Base-by-base conservation (phyloP, 1,139 yeast genomes). In the Yamadazyma diospyri region DNA sequence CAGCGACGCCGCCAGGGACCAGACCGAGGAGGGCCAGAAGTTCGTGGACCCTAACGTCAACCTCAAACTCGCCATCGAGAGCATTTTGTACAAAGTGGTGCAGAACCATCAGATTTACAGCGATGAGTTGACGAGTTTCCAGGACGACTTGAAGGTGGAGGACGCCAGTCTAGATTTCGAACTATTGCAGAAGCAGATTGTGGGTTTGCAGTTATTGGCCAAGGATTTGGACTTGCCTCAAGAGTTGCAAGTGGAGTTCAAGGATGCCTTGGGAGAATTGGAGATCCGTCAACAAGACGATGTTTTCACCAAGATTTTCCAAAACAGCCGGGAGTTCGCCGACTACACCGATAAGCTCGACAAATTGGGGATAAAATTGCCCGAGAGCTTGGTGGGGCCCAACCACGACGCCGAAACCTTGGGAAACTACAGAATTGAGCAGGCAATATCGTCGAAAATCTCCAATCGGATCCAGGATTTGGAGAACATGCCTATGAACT, bases 221-320 rank as follows among this genome's bases (percentile, higher is more conserved):
- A 81, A 76, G 43, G 94, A 88, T 53, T 51, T 86, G 43, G 94
- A 85, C 49, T 57, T 94, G 30, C 94, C 97, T 7, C 64, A 65
- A 38, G 39, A 59, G 38, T 49, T 69, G 39, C 63, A 71, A 46
- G 18, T 43, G 26, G 50, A 54, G 6, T 30, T 36, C 7, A 18
- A 25, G 14, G 5, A 26, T 3, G 5, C 24, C 7, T 18, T 27
- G 16, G 19, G 32, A 9, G 37, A 23, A n/a, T 23, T 23, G 5
- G 16, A 23, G 16, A 20, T 23, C 16, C 4, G 24, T 9, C 27
- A 32, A 6, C 6, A 21, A 8, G 20, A 40, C 13, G 36, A 37
- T 8, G 10, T 36, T 14, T 45, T 40, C 13, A 45, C 47, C 11
- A 35, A 47, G 1, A 28, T 53, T 4, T 42, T 56, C 24, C 22